Evolutionary conservation across 1,284 basidiomycete species (phyloP), one percentile per base, ranked within the genome.

Genomic region (Cutaneotrichosporon cavernicola): DNA sequence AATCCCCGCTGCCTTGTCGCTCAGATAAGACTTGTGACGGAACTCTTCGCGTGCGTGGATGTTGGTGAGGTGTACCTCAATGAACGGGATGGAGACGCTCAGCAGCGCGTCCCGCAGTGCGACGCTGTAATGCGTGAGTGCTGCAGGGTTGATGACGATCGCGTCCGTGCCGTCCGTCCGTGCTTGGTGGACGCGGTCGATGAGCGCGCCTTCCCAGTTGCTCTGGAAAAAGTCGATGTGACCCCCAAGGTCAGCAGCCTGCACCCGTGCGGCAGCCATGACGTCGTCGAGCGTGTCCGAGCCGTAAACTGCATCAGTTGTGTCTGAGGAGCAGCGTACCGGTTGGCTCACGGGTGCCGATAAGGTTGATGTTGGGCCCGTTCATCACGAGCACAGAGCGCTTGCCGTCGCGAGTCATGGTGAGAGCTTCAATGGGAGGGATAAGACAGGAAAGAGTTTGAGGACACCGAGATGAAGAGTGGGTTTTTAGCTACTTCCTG

Each of bases 51-150:
- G 64, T 0, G 76, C 73, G 60, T 80, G 78, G 26, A 76, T 70
- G 59, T 80, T 81, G 21, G 75, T 70, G 62, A 80, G 73, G 62
- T 80, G 79, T 5, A 71, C 75, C 66, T 80, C 79, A 61, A 81
- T 72, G 67, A 77, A 80, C 2, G 78, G 78, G n/a, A 77, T 67
- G 2, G 61, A 59, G 11, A 77, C 70, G 4, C 74, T 70, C 8
- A 71, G 32, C 1, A 80, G 64, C 0, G 78, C 78, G 63, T 80
- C 79, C 0, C 78, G 62, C 26, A 81, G 67, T 1, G 78, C 74
- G 0, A 81, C 73, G 14, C 71, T 74, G 21, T 73, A 76, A 61
- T 80, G 78, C 1, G 79, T 80, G 61, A 72, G 77, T 5, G 46
- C 58, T 13, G 40, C 51, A 1, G 79, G 72, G 53, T 81, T 81